Evolutionary conservation across 1,139 yeast genomes (phyloP).

Genomic region (Torulaspora globosa): DNA sequence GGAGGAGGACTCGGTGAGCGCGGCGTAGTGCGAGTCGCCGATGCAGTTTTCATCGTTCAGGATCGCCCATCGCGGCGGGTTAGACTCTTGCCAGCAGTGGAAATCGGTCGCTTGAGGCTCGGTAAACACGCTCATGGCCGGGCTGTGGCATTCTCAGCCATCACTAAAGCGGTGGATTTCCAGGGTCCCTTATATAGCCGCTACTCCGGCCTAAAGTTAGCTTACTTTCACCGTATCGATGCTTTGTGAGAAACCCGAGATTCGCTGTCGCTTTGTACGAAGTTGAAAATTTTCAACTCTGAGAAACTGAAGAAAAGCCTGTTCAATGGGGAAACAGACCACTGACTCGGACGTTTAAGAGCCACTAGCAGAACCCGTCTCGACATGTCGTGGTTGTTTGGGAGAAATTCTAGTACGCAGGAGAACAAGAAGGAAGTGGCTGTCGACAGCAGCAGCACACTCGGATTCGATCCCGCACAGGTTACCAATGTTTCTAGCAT

Average conservation of each 20-base stretch:
- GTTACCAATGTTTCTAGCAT: constrained; percentile 62
- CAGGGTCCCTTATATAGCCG: too few species aligned
- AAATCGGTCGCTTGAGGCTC: constrained; percentile 6
- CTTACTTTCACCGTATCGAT: neutral
- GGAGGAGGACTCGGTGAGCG: neutral
- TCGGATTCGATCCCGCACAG: constrained; percentile 67
- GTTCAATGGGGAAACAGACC: neutral
- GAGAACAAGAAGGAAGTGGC: constrained; percentile 20
- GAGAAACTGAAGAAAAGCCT: constrained; percentile 2
- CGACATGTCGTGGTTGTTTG: constrained; percentile 68
- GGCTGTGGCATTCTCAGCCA: too few species aligned
- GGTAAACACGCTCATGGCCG: constrained; percentile 2
- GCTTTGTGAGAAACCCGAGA: neutral
- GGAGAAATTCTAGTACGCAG: constrained; percentile 40
- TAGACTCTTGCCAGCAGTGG: constrained; percentile 4
- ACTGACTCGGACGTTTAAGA: neutral
- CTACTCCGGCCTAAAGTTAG: neutral
- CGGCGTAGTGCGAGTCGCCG: constrained; percentile 2
- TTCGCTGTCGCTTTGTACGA: constrained; percentile 3
- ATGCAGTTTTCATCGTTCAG: constrained; percentile 10
- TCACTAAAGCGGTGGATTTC: too few species aligned
- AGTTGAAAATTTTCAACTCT: constrained; percentile 5
- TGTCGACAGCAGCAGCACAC: constrained; percentile 16
- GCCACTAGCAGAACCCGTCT: neutral
- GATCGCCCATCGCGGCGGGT: constrained; percentile 6